phyloP scores from a whole-genome alignment of 2,329 filamentous ascomycete species.

The Tolypocladium paradoxum region DNA sequence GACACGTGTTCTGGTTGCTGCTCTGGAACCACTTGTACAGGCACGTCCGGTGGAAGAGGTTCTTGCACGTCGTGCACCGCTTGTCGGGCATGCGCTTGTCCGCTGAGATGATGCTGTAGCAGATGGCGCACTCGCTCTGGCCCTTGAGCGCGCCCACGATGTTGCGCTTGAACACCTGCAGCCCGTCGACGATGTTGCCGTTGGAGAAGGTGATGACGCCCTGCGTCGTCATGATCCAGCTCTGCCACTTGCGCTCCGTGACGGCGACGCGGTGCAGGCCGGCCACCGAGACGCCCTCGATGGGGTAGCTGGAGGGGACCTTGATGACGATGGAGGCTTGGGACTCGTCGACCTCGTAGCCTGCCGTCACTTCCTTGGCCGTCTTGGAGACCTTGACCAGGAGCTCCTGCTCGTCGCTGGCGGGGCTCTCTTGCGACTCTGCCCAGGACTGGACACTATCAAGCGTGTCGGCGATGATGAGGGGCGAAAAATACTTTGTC shows the following conservation, averaged over 20 bases:
- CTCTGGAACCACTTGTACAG: constrained; percentile 96
- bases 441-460: constrained; percentile 61
- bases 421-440: constrained; percentile 35
- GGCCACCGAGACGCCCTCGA: constrained; percentile 65
- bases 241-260: constrained; percentile 84
- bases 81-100: constrained; percentile 90
- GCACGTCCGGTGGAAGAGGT: constrained; percentile 82
- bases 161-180: constrained; percentile 77
- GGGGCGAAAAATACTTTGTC: constrained; percentile 66
- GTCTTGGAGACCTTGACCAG: constrained; percentile 60
- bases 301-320: constrained; percentile 71
- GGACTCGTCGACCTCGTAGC: constrained; percentile 81
- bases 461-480: constrained; percentile 55
- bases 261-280: constrained; percentile 78
- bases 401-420: constrained; percentile 43
- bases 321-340: constrained; percentile 73
- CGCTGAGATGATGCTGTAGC: constrained; percentile 84
- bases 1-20: constrained; percentile 85
- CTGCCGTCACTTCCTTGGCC: constrained; percentile 68
- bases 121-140: constrained; percentile 91
- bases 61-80: constrained; percentile 82
- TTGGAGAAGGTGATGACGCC: constrained; percentile 91
- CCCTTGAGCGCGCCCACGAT: constrained; percentile 82
- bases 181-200: constrained; percentile 76
- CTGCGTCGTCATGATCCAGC: constrained; percentile 79